Percentiles rank a stretch among this genome's conserved stretches.
Evolutionary conservation across 495 filamentous ascomycete genomes (phyloP).

Genomic region (Penicillium taxi): DNA sequence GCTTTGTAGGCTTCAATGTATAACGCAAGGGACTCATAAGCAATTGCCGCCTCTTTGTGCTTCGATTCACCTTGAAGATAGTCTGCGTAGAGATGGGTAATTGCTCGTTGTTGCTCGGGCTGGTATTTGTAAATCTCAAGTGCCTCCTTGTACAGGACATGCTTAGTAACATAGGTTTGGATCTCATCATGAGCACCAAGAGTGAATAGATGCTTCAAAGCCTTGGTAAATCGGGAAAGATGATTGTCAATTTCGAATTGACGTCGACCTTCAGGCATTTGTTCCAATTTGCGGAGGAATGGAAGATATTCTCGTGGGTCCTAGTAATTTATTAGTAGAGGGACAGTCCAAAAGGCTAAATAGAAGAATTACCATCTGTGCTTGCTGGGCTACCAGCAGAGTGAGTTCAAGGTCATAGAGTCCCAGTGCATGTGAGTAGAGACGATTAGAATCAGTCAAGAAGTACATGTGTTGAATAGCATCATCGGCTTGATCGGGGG

Average conservation of each 20-base stretch:
- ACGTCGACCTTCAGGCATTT: conserved; percentile 56
- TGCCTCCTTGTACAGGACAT: conserved; percentile 69
- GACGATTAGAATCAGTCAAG: conserved; percentile 79
- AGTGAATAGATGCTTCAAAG: conserved; percentile 63
- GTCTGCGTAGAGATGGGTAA: conserved; percentile 70
- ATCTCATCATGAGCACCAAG: conserved; percentile 66
- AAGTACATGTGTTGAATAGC: conserved; percentile 96
- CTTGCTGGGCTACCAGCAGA: conserved; percentile 86
- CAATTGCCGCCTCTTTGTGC: conserved; percentile 78
- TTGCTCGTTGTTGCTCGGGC: conserved; percentile 45
- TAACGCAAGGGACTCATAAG: conserved; percentile 77
- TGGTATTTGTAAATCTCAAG: conserved; percentile 81
- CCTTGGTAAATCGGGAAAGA: conserved; percentile 66
- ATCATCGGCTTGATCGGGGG: conserved; percentile 63
- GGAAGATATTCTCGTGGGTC: conserved; percentile 95
- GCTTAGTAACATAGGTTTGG: conserved; percentile 63
- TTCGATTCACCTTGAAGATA: conserved; percentile 64
- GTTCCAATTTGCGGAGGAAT: conserved; percentile 79
- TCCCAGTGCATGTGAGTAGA: conserved; percentile 88
- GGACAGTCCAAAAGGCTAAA: neutral
- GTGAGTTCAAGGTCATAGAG: conserved; percentile 87
- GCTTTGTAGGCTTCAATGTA: conserved; percentile 64
- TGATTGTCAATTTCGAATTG: conserved; percentile 84
- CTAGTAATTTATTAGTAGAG: conserved; percentile 13
- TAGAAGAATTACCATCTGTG: conserved; percentile 56